These are phyloP conservation scores for Pythium sp. DNA, from an alignment of 352 stramenopile species.

Conservation along the genomic window DNA sequence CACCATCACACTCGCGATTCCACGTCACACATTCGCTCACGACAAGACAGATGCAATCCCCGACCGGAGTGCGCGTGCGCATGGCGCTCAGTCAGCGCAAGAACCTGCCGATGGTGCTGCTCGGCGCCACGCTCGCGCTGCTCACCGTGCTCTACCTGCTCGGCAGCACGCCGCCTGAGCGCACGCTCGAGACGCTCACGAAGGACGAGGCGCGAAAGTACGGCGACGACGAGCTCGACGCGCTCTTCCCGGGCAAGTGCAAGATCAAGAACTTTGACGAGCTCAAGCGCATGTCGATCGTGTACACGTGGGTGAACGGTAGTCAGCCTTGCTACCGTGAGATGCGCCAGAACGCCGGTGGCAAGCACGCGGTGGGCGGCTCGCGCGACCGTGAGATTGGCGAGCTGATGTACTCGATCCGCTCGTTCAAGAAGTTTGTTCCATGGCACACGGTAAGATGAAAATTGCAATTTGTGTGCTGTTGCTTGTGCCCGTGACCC, in stretches of 20 bases:
- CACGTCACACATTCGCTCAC: neutral
- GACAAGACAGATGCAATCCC: conserved; percentile 43
- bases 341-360: conserved; percentile 54
- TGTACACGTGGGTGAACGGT: conserved; percentile 90
- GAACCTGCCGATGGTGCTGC: conserved; percentile 55
- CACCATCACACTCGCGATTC: neutral
- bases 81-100: conserved; percentile 61
- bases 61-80: conserved; percentile 59
- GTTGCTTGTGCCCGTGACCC: neutral
- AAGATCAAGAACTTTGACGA: conserved; percentile 86
- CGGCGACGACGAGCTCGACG: conserved; percentile 42
- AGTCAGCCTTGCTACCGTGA: conserved; percentile 84
- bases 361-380: conserved; percentile 67
- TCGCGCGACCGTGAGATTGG: conserved; percentile 86
- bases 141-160: conserved; percentile 49
- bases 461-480: neutral
- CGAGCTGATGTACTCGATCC: conserved; percentile 88
- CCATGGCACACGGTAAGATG: conserved; percentile 63
- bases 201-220: conserved; percentile 32
- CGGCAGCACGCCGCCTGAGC: conserved; percentile 27
- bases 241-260: conserved; percentile 73
- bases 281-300: conserved; percentile 82
- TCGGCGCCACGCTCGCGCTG: conserved; percentile 35
- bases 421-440: conserved; percentile 81
- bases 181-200: conserved; percentile 33